Evolutionary conservation across 441 rosid genomes (phyloP), one percentile per base, ranked within the genome.

Genomic region (Melastoma candidum): DNA sequence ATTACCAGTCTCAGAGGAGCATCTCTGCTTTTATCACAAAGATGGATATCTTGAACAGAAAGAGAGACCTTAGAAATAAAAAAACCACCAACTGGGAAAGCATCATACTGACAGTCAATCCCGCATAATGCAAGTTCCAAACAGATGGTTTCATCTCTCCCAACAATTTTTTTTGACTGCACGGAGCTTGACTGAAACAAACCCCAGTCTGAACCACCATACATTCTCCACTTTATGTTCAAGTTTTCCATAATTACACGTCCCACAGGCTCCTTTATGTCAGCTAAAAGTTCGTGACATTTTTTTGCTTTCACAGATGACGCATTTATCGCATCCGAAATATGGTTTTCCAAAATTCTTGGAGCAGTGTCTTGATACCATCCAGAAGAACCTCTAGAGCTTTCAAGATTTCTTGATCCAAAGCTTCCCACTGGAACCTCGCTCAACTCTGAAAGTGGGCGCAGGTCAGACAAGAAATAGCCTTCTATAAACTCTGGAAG

Each of bases 1-100:
- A 64, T 75, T 84, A 95, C 99, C 90, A 68, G 71, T 67, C 59
- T 79, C 95, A 90, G 81, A 29, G 99, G 95, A 64, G 95, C 97
- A 63, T 63, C 74, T 70, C 60, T 56, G 73, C 97, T 84, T 59
- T 57, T 61, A 70, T 95, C 99, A 71, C 60, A 85, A 54, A 95
- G 80, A 66, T 83, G 73, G 60, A 95, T 74, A 61, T 90, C 88
- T 71, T 77, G 74, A 63, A 82, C 69, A 55, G 80, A 74, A 61
- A 95, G 80, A 71, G 84, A 79, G 27, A 83, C 72, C 72, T 78
- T 84, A 47, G 97, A 87, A 27, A 81, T 78, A 62, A 76, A 76
- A 68, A 69, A 63, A 66, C 75, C 94, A 61, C 81, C 85, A 39
- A 66, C 59, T 12, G 97, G 92, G 70, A 77, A 90, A 54, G 71